Base-by-base conservation (phyloP, 345 rosid genomes). In the Eutrema japonicum region DNA sequence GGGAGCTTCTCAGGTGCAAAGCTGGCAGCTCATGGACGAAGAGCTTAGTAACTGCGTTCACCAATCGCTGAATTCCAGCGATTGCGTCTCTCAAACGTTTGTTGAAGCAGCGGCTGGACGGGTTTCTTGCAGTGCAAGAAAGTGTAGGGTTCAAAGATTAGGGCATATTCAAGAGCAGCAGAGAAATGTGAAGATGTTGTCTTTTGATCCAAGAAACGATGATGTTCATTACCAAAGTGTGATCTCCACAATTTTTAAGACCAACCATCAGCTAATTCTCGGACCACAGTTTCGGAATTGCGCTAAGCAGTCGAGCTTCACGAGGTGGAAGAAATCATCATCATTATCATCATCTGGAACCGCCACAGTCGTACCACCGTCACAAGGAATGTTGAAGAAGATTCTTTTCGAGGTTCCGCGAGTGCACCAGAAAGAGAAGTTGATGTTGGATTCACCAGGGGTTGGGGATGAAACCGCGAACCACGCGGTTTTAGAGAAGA, bases 51-150 rank as follows among this genome's bases (percentile, higher is more conserved):
- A 85, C 70, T 72, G 85, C 61, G 78, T 85, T 30, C 85, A 80
- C 32, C 84, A 84, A 64, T 86, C 95, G n/a, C 22, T 87, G 41
- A 88, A 85, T 78, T 86, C 96, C 18, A 90, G 91, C 56, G 96
- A 87, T 66, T 82, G 86, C 51, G 83, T 86, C 45, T 90, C 90
- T 63, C 93, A 88, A 75, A 83, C 90, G 52, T 47, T 88, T 30
- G 80, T 50, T 46, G 90, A 89, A 11, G 80, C 62, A 7, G 61
- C 53, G 7, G 67, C 85, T 14, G 85, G 80, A 40, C 67, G 16
- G 35, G 76, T 65, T 32, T 54, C 84, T 61, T 68, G 56, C 22
- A 13, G 18, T 7, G 50, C 70, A 86, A 38, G 75, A 12, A 72
- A 78, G 11, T 63, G 55, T 41, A 87, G 76, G 52, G 81, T 32